These are phyloP conservation scores for Tuber brumale DNA, from an alignment of 495 filamentous ascomycete species.

Conservation along the genomic window DNA sequence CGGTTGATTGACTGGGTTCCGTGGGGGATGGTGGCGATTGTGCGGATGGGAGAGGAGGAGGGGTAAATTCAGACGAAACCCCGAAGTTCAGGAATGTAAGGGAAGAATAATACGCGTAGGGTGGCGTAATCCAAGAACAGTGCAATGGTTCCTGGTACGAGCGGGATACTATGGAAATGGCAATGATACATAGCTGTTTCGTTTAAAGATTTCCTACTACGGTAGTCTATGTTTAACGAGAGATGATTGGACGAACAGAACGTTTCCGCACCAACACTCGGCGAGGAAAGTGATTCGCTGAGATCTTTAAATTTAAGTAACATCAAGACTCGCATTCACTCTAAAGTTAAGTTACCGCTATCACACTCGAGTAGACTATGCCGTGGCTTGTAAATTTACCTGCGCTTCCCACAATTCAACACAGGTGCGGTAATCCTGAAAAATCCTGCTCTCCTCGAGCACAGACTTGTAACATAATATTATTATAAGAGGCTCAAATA, in stretches of 20 bases:
- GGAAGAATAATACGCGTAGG: slow-evolving; percentile 27
- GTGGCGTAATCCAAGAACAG: background rate
- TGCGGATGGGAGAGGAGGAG: slow-evolving; percentile 7
- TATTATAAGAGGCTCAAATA: background rate
- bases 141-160: background rate
- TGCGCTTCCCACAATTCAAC: background rate
- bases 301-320: background rate
- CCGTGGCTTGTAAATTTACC: background rate
- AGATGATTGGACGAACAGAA: background rate
- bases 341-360: too few species aligned
- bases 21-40: background rate
- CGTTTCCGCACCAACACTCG: background rate
- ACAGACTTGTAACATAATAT: too few species aligned
- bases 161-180: background rate
- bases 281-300: background rate
- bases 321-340: background rate
- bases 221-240: background rate
- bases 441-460: too few species aligned
- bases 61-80: slow-evolving; percentile 6
- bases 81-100: slow-evolving; percentile 12
- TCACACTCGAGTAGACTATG: too few species aligned
- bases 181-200: background rate
- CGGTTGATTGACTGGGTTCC: background rate
- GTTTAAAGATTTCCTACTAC: background rate
- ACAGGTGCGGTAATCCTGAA: background rate